Base-by-base conservation (phyloP, 2,329 filamentous ascomycete species). In the Phaeophleospora eucalypticola region DNA sequence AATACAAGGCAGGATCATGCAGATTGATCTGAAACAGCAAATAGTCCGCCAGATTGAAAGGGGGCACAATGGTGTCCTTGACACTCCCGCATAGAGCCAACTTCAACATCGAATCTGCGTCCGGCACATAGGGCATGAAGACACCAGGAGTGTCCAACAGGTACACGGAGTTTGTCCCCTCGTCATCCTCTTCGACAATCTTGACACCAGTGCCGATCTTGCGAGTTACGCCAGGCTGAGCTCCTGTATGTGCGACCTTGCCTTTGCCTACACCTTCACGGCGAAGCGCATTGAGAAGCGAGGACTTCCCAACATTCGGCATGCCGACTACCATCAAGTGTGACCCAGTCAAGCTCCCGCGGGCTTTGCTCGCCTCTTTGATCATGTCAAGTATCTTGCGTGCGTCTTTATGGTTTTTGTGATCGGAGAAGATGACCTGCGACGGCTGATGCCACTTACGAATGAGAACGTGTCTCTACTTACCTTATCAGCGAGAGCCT, bases 251-350 rank as follows among this genome's bases (percentile, higher is more conserved):
- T 32, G 90, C 87, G 1, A 83, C 90, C 65, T 91, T 94, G 16
- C 76, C 75, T 40, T 76, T 72, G 43, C 74, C 70, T 56, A 87
- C 78, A 34, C 89, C 88, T 15, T 77, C 73, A 34, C 76, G 79
- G 16, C 93, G 84, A 40, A 97, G 77, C 14, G 83, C 80, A 67
- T 98, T 98, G 35, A 98, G 80, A n/a, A 98, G 75, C 1, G 90
- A 89, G 38, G 88, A 95, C 70, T 98, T 98, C 29, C 93, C 93
- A 0, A 95, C 88, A 64, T 98, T 98, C 29, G 93, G 93, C 90
- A 98, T 96, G 45, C 93, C 93, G 12, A 97, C 90, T 1, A 97
- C 81, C 66, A 98, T 79, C 46, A 89, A 80, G 40, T 89, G 81
- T 57, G 89, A 79, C n/a, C 89, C 90, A 6, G 87, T 83, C n/a